Conservation (phyloP, 805 yeast species). For the Myxozyma sirexii region DNA sequence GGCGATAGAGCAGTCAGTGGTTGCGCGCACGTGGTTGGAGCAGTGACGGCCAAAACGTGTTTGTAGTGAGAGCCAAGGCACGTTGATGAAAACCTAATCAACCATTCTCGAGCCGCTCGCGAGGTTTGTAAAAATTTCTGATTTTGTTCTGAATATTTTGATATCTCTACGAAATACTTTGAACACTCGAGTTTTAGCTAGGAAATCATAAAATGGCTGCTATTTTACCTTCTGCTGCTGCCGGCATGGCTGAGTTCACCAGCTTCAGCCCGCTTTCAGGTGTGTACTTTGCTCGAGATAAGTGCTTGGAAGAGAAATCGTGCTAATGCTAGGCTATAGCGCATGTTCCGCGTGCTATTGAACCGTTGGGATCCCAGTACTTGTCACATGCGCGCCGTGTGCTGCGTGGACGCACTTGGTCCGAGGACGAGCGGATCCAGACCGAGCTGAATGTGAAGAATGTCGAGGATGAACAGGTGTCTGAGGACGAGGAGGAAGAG, state of each 20-base stretch:
- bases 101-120: background rate
- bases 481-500: conserved; percentile 62
- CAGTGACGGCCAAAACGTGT: too few species aligned
- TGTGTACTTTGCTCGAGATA: conserved; percentile 2
- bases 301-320: background rate
- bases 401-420: conserved; percentile 96
- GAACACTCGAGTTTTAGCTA: too few species aligned
- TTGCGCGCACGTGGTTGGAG: too few species aligned
- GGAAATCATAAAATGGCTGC: conserved; percentile 19
- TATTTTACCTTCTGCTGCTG: conserved; percentile 14
- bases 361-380: conserved; percentile 95
- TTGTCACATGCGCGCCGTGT: conserved; percentile 96
- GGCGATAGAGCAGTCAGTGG: too few species aligned
- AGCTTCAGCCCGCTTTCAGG: conserved; percentile 14
- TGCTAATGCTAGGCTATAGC: conserved; percentile 14
- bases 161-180: too few species aligned
- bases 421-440: conserved; percentile 92
- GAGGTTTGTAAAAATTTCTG: background rate
- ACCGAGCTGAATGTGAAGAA: conserved; percentile 81
- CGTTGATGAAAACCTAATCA: too few species aligned
- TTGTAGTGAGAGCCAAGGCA: background rate
- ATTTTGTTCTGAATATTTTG: background rate
- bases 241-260: conserved; percentile 21
- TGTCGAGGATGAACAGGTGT: conserved; percentile 59
- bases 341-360: conserved; percentile 63